Base-by-base conservation (phyloP, 2,329 filamentous ascomycete genomes). In the Colletotrichum tropicicola region DNA sequence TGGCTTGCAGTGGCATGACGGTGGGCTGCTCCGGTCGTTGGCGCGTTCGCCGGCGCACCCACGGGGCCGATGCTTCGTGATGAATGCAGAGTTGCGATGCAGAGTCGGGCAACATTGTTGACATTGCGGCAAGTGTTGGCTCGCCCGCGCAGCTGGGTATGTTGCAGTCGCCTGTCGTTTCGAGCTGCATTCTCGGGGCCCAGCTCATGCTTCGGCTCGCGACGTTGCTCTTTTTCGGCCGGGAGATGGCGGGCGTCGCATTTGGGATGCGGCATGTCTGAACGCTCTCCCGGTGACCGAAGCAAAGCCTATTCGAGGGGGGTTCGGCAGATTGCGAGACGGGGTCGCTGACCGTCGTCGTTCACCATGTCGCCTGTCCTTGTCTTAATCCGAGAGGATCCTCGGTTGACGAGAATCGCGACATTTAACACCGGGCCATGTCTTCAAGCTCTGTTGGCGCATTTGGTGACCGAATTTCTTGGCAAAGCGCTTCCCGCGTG, bases 281-380 rank as follows among this genome's bases (percentile, higher is more conserved):
- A 56, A 61, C 49, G 32, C 35, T 62, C 9, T 9, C 51, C 61
- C 58, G 49, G 62, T 32, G 57, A 61, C 62, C 62, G 57, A 61
- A 35, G 21, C 27, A 61, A 65, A 49, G 62, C 49, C 44, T 54
- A 53, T 48, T 60, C 28, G 45, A 41, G 41, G 28, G 13, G 19
- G 13, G 43, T 15, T 60, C 48, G 48, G 61, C 32, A 60, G 48
- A 49, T 44, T 12, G 25, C 25, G 8, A 43, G 41, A 28, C 41
- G 37, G 32, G 59, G 10, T 28, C n/a, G 21, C 10, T 15, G 25
- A 8, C 13, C n/a, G 43, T 27, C 19, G 43, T 27, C 23, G 28
- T 55, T 19, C 28, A 41, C 19, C 44, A 35, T 28, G 1, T 44
- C 35, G 27, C 35, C 3, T 35, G 9, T 6, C 32, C 13, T 35